These are phyloP conservation scores for Wickerhamomyces hampshirensis DNA, from an alignment of 805 yeast genomes.

Conservation along the genomic window DNA sequence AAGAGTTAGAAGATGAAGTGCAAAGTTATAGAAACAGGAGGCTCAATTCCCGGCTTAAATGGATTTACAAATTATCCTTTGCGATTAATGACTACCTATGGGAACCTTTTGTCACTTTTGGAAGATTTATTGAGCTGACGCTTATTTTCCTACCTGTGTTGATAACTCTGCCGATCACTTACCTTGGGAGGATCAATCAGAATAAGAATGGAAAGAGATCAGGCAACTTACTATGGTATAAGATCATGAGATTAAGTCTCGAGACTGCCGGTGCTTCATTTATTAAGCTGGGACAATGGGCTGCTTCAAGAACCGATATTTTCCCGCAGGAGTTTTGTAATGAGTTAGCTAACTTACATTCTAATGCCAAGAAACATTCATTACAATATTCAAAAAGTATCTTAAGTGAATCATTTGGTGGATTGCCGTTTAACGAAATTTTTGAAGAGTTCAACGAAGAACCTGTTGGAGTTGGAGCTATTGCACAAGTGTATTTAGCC, in stretches of 20 bases:
- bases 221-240: slow-evolving; percentile 73
- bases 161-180: slow-evolving; percentile 53
- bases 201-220: slow-evolving; percentile 36
- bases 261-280: slow-evolving; percentile 92
- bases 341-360: slow-evolving; percentile 72
- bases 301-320: slow-evolving; percentile 93
- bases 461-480: slow-evolving; percentile 97
- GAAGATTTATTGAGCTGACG: slow-evolving; percentile 66
- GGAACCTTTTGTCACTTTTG: slow-evolving; percentile 66
- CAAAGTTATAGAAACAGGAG: slow-evolving; percentile 28
- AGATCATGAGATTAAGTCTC: slow-evolving; percentile 55
- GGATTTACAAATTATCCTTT: slow-evolving; percentile 38
- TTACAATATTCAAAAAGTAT: slow-evolving; percentile 53
- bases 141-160: slow-evolving; percentile 67
- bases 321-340: slow-evolving; percentile 77
- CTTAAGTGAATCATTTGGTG: slow-evolving; percentile 54
- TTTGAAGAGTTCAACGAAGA: slow-evolving; percentile 70
- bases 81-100: slow-evolving; percentile 47
- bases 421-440: slow-evolving; percentile 54
- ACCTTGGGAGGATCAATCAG: slow-evolving; percentile 22
- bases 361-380: slow-evolving; percentile 75
- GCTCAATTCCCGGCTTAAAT: slow-evolving; percentile 21
- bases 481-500: slow-evolving; percentile 91
- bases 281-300: slow-evolving; percentile 96
- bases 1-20: slow-evolving; percentile 41